A percentile compares a stretch with the other conserved stretches of the same genome.
These are phyloP conservation scores for Cercospora zeae-maydis DNA, from an alignment of 2,329 filamentous ascomycete species.

Conservation along the genomic window DNA sequence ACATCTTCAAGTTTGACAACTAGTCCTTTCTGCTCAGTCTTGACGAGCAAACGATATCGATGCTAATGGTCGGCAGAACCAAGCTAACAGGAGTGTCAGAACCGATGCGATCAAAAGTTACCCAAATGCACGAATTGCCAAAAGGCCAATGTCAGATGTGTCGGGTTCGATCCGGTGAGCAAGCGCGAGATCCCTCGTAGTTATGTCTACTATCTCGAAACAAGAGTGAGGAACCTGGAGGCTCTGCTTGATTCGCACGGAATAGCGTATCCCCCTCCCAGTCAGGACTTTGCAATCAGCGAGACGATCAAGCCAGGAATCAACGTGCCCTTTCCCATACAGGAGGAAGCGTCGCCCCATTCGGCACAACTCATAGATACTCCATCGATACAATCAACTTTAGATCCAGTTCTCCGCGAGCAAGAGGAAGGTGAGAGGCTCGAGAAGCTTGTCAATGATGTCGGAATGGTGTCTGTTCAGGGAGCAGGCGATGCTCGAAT, in stretches of 20 bases:
- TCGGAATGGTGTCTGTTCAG: constrained; percentile 73
- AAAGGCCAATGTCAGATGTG: constrained; percentile 86
- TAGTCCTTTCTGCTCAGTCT: neutral
- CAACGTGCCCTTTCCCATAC: constrained; percentile 36
- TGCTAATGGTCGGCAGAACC: neutral
- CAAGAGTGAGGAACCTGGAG: constrained; percentile 79
- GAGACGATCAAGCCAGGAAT: constrained; percentile 36
- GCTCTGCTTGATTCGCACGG: constrained; percentile 65
- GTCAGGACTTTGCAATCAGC: constrained; percentile 55
- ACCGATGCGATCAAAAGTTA: constrained; percentile 88
- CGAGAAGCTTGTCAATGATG: constrained; percentile 64
- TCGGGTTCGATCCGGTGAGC: constrained; percentile 93
- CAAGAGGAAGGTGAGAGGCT: constrained; percentile 59
- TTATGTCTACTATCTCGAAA: constrained; percentile 94
- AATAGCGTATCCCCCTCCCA: constrained; percentile 68
- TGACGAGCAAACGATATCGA: neutral
- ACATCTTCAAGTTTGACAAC: too few species aligned
- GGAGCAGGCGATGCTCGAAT: constrained; percentile 75
- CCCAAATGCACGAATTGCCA: constrained; percentile 89
- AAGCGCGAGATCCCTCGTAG: constrained; percentile 86
- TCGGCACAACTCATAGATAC: neutral
- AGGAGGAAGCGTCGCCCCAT: constrained; percentile 21
- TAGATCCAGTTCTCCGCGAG: constrained; percentile 38
- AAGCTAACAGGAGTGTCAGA: constrained; percentile 41
- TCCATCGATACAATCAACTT: constrained; percentile 22